These are phyloP conservation scores for Anacardium occidentale DNA, from an alignment of 345 rosid genomes.

Conservation along the genomic window DNA sequence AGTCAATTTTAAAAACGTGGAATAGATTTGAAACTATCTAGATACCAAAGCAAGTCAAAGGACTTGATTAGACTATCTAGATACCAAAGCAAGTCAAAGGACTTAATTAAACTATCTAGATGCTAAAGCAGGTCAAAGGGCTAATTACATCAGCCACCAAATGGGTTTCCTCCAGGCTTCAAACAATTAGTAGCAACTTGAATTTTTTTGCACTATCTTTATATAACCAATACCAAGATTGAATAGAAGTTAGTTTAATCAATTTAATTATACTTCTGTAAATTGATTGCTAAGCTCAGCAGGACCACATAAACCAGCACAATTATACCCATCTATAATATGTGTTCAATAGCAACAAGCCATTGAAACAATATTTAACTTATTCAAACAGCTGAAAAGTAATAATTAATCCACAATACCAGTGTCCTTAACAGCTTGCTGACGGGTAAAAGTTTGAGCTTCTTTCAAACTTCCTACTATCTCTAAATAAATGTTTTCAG, in stretches of 20 bases:
- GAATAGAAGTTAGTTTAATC: background rate
- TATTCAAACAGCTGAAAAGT: background rate
- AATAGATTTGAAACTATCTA: background rate
- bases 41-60: background rate
- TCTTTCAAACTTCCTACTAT: conserved; percentile 75
- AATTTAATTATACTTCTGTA: background rate
- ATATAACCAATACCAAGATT: background rate
- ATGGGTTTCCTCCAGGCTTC: background rate
- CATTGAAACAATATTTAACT: background rate
- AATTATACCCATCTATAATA: background rate
- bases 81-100: background rate
- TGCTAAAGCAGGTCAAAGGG: background rate
- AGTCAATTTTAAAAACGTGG: background rate
- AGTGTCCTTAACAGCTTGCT: conserved; percentile 68
- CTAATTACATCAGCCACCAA: background rate
- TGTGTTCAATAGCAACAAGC: background rate
- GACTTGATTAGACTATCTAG: background rate
- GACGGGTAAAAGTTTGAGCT: conserved; percentile 69
- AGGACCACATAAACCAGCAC: background rate
- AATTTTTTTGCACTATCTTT: background rate
- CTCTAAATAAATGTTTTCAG: conserved; percentile 67
- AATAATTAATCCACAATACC: conserved; percentile 36
- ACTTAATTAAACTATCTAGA: no score
- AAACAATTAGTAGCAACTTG: no score
- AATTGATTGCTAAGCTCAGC: background rate